These are phyloP conservation scores for Rubia yunnanensis DNA, from an alignment of 257 asterid genomes.

Conservation along the genomic window DNA sequence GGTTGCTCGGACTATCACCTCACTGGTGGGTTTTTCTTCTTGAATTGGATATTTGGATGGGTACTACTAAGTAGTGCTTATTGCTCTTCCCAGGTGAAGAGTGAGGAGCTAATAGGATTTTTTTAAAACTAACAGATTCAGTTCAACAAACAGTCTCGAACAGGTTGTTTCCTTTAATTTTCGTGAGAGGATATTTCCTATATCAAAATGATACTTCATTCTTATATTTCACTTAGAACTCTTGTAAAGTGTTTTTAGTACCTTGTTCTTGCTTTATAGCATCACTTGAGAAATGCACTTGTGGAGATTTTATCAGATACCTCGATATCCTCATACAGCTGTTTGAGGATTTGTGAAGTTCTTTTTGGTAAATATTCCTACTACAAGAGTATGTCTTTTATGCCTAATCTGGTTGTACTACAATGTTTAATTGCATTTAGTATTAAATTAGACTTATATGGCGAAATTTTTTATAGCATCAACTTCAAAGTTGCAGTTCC, in stretches of 20 bases:
- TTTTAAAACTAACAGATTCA: not conserved
- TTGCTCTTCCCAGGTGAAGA: slow-evolving; percentile 10
- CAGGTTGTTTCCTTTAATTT: not conserved
- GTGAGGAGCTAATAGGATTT: not conserved
- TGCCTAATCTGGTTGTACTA: not conserved
- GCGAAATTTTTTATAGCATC: not conserved
- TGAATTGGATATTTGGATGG: not conserved
- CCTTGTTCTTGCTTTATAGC: not conserved
- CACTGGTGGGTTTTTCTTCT: not conserved
- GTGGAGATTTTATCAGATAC: not conserved
- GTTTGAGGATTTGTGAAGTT: not conserved
- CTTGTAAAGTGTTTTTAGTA: not conserved
- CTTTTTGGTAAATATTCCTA: not conserved
- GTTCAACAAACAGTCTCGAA: not conserved
- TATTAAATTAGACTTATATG: not conserved
- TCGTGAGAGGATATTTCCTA: not conserved
- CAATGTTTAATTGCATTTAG: not conserved
- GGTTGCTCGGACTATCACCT: not conserved
- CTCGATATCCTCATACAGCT: not conserved
- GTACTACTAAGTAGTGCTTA: not conserved
- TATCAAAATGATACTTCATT: not conserved
- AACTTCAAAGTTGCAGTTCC: not conserved
- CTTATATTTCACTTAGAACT: not conserved
- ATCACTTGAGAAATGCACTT: not conserved
- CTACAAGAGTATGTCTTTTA: not conserved